Conservation (phyloP, 495 filamentous ascomycete genomes). For the Penicillium bovifimosum region DNA sequence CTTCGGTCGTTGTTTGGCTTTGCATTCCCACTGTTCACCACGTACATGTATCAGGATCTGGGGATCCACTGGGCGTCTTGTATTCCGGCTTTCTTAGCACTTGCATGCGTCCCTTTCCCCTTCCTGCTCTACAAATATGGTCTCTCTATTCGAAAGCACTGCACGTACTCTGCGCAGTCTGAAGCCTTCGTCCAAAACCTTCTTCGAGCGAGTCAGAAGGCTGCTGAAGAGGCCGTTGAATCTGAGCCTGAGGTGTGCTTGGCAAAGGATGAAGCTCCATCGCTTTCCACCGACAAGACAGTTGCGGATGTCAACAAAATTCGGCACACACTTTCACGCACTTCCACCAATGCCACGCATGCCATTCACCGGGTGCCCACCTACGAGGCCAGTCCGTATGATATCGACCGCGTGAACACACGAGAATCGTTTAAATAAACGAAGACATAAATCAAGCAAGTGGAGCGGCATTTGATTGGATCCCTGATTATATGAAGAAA, state of each 20-base stretch:
- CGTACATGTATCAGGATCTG: slow-evolving; percentile 59
- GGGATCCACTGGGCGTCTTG: slow-evolving; percentile 70
- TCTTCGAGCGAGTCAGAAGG: slow-evolving; percentile 4
- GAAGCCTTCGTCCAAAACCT: slow-evolving; percentile 28
- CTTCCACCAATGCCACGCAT: slow-evolving; percentile 14
- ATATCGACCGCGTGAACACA: slow-evolving; percentile 29
- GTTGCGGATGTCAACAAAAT: slow-evolving; percentile 3
- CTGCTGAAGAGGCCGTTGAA: not conserved
- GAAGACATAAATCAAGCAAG: not conserved
- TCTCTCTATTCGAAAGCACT: slow-evolving; percentile 51
- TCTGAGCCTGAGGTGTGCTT: slow-evolving; percentile 5
- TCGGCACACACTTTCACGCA: slow-evolving; percentile 11
- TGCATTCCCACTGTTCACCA: slow-evolving; percentile 71
- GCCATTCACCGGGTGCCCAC: slow-evolving; percentile 16
- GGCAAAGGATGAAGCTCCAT: slow-evolving; percentile 8
- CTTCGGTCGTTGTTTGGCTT: slow-evolving; percentile 60
- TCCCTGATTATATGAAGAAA: not conserved
- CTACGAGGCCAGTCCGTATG: slow-evolving; percentile 29
- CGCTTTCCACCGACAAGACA: slow-evolving; percentile 6
- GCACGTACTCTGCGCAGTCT: slow-evolving; percentile 58
- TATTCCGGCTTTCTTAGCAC: slow-evolving; percentile 63
- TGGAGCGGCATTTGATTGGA: not conserved
- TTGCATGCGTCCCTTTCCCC: slow-evolving; percentile 68
- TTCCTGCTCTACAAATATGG: slow-evolving; percentile 69
- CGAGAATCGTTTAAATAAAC: slow-evolving; percentile 24